A percentile compares a stretch with the other conserved stretches of the same genome.
Conservation (phyloP, 1,284 basidiomycete genomes). For the Flammula alnicola region DNA sequence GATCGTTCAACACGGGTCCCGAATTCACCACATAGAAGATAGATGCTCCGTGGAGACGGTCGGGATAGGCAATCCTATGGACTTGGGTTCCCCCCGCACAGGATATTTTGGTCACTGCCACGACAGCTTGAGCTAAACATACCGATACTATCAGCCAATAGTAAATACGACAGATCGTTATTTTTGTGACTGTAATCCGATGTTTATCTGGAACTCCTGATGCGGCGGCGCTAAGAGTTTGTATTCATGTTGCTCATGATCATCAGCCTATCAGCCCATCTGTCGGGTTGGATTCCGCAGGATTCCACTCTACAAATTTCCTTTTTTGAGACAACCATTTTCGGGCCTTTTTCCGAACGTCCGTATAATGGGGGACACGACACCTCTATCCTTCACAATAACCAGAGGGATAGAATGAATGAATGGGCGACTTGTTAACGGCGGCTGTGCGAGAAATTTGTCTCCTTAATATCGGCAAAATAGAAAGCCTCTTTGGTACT, state of each 20-base stretch:
- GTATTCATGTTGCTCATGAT: slow-evolving; percentile 16
- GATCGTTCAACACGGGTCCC: slow-evolving; percentile 17
- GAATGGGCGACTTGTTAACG: no score
- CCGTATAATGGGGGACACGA: slow-evolving; percentile 9
- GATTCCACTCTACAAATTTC: slow-evolving; percentile 16
- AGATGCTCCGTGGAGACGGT: slow-evolving; percentile 6
- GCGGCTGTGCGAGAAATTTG: no score
- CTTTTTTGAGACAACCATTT: slow-evolving; percentile 9
- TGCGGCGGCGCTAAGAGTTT: slow-evolving; percentile 21
- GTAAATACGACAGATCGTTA: slow-evolving; percentile 7
- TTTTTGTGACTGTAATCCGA: slow-evolving; percentile 15
- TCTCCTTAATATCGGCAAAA: no score
- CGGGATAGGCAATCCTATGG: slow-evolving; percentile 14
- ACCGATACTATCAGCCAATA: slow-evolving; percentile 19
- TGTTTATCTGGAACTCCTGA: slow-evolving; percentile 20
- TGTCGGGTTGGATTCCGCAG: slow-evolving; percentile 11
- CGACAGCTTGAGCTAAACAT: slow-evolving; percentile 12
- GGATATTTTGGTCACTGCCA: slow-evolving; percentile 15
- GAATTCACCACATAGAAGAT: slow-evolving; percentile 9
- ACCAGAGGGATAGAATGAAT: no score
- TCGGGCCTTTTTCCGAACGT: slow-evolving; percentile 7
- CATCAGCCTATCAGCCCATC: slow-evolving; percentile 19
- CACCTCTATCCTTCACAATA: background rate
- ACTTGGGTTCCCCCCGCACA: slow-evolving; percentile 2
- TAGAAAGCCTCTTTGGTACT: no score